Base-by-base conservation (phyloP, 2,329 filamentous ascomycete species). In the Epichloe gansuensis region DNA sequence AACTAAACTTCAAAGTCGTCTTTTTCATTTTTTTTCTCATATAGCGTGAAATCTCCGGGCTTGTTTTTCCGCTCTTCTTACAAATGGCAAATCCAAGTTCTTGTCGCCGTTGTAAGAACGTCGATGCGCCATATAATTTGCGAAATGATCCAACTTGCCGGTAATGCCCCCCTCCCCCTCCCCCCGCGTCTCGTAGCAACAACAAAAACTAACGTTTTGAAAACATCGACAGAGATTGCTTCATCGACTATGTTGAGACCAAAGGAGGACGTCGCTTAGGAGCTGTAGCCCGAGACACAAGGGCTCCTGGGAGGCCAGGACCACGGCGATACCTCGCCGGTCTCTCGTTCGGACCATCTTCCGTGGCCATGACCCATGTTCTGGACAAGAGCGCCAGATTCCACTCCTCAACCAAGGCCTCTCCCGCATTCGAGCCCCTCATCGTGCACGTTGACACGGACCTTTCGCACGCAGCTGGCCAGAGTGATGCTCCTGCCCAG, bases 291-390 rank as follows among this genome's bases (percentile, higher is more conserved):
- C 72, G 71, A 42, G 74, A 78, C 52, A 74, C 69, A 49, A 68
- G 70, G 51, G 56, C 61, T 55, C 60, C 63, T 46, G 57, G 62
- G 51, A 62, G 65, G 53, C 65, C 61, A 55, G 63, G 61, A 57
- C 60, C 64, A 11, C 65, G 64, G 41, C 62, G 63, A 50, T 78
- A 95, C 47, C 71, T 95, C 17, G 71, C 95, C 21, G 88, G 89
- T 5, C 71, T 96, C 2, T 95, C 90, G 0, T 84, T 89, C 60
- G 91, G 93, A 0, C 73, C 85, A 1, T 93, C 87, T 1, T 97
- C 91, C 0, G 76, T 85, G 13, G 79, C 82, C 13, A 73, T 98
- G 43, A 73, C 95, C 34, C 79, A 91, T 60, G 75, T 95, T 23
- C 72, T 97, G 51, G 78, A 87, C 65, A 71, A 76, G 54, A 86